A percentile compares a stretch with the other conserved stretches of the same genome.
These are phyloP conservation scores for Macaranga tanarius DNA, from an alignment of 441 rosid species.

Conservation along the genomic window DNA sequence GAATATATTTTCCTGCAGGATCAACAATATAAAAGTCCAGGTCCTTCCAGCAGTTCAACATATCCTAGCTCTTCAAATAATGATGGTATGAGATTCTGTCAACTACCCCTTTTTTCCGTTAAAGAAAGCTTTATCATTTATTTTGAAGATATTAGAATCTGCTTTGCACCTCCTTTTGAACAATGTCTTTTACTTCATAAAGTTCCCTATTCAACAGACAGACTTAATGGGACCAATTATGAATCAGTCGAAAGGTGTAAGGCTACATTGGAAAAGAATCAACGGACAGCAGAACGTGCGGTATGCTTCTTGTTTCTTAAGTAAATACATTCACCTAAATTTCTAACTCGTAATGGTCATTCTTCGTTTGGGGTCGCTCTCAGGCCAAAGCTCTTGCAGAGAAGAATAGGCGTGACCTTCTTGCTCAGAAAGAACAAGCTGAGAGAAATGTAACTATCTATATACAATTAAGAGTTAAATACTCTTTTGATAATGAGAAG, in stretches of 20 bases:
- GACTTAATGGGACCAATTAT: conserved; percentile 39
- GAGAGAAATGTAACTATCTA: conserved; percentile 73
- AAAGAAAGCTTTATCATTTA: not conserved
- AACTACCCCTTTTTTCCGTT: not conserved
- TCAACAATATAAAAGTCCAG: conserved; percentile 46
- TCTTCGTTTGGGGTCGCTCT: conserved; percentile 28
- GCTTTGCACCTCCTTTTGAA: conserved; percentile 10
- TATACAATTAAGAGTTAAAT: conserved; percentile 9
- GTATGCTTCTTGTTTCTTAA: conserved; percentile 39
- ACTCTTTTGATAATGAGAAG: not conserved
- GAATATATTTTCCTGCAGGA: conserved; percentile 48
- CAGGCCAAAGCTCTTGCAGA: conserved; percentile 97
- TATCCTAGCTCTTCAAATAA: conserved; percentile 36
- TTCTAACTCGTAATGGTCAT: conserved; percentile 14
- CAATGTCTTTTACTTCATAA: conserved; percentile 26
- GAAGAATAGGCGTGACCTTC: conserved; percentile 87
- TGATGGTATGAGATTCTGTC: conserved; percentile 34
- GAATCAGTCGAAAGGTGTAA: conserved; percentile 66
- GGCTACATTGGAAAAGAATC: conserved; percentile 76
- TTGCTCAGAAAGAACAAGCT: conserved; percentile 84
- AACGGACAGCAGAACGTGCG: conserved; percentile 79
- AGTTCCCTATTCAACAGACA: conserved; percentile 36
- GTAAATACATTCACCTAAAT: not conserved
- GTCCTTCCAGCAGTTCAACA: conserved; percentile 40
- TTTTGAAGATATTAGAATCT: not conserved